Evolutionary conservation across 2,329 filamentous ascomycete species (phyloP).

Genomic region (Colletotrichum theobromicola): DNA sequence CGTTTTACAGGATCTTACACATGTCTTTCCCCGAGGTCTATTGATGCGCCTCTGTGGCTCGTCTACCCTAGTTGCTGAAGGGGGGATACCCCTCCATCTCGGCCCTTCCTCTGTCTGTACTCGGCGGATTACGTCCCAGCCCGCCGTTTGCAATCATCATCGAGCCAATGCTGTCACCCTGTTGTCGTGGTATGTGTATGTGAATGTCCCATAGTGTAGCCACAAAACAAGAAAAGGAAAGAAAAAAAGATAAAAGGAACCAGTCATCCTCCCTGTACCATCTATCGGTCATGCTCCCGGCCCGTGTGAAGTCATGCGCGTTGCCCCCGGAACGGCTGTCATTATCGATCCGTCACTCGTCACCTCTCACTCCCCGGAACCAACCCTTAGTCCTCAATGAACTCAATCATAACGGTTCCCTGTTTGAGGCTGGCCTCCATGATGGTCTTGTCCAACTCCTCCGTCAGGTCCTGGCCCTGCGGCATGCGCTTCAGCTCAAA

Average conservation of each 20-base stretch:
- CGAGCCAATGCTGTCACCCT: background rate
- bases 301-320: background rate
- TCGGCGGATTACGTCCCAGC: background rate
- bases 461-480: slow-evolving; percentile 80
- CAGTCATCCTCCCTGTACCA: background rate
- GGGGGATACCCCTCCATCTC: background rate
- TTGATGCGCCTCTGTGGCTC: slow-evolving; percentile 2
- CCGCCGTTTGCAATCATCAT: background rate
- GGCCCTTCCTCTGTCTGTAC: background rate
- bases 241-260: background rate
- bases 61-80: background rate
- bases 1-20: background rate
- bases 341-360: background rate
- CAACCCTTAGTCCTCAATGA: slow-evolving; percentile 61
- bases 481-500: slow-evolving; percentile 90
- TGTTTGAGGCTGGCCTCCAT: slow-evolving; percentile 87
- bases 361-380: too few relatives aligned
- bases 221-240: background rate
- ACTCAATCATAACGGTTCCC: slow-evolving; percentile 95
- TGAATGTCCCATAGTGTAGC: background rate
- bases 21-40: background rate
- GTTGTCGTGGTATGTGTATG: slow-evolving; percentile 6
- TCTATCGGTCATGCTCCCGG: slow-evolving; percentile 1
- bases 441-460: slow-evolving; percentile 74
- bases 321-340: background rate